These are phyloP conservation scores for Syzygium oleosum DNA, from an alignment of 345 rosid genomes.

Conservation along the genomic window DNA sequence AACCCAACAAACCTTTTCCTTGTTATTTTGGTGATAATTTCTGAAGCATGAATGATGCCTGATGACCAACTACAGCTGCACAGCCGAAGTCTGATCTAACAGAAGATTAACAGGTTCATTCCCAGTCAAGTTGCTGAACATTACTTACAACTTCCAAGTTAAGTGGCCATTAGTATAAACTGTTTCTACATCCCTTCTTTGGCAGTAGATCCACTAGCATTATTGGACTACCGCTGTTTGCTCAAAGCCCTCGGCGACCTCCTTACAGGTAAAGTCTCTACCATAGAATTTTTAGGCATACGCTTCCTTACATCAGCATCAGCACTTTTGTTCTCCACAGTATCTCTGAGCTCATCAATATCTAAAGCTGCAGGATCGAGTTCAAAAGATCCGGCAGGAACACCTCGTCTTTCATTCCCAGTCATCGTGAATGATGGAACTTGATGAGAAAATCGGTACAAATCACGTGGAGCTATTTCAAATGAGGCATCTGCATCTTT, in stretches of 20 bases:
- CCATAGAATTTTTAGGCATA: background rate
- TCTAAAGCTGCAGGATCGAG: conserved; percentile 55
- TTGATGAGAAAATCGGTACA: conserved; percentile 68
- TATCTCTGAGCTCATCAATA: conserved; percentile 5
- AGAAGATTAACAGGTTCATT: background rate
- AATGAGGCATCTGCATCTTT: conserved; percentile 5
- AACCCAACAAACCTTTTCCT: background rate
- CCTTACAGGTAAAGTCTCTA: conserved; percentile 3
- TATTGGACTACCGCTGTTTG: background rate
- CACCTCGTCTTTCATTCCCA: conserved; percentile 65
- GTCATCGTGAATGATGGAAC: conserved; percentile 63
- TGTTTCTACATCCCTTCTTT: background rate
- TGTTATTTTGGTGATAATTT: background rate
- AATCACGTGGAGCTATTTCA: conserved; percentile 32
- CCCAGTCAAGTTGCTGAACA: background rate
- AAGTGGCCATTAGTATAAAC: background rate
- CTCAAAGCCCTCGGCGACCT: conserved; percentile 11
- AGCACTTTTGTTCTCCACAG: conserved; percentile 9
- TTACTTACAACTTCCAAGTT: background rate
- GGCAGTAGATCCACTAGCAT: background rate
- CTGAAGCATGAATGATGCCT: background rate
- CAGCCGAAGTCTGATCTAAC: background rate
- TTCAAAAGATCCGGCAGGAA: conserved; percentile 70
- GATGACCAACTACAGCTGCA: background rate
- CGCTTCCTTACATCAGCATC: background rate